Conservation (phyloP, 768 basidiomycete genomes). For the Leucosporidium yakuticum region DNA sequence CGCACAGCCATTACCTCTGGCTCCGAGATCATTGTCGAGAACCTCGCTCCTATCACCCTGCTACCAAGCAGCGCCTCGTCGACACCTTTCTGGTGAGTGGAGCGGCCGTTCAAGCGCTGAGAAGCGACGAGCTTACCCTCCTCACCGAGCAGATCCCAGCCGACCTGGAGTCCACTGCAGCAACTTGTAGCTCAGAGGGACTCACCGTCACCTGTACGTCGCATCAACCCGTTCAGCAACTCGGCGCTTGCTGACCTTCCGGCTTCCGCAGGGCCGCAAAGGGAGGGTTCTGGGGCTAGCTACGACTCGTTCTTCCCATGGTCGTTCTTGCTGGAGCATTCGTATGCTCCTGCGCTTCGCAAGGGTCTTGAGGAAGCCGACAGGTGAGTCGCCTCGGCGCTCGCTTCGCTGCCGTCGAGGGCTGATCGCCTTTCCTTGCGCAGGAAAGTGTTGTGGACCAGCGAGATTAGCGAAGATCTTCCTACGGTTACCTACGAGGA, state of each 20-base stretch:
- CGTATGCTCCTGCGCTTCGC: slow-evolving; percentile 64
- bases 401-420: background rate
- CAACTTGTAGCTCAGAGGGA: too few species aligned
- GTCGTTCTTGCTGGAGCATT: slow-evolving; percentile 69
- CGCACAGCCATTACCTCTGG: slow-evolving; percentile 76
- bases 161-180: slow-evolving; percentile 50
- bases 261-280: slow-evolving; percentile 20
- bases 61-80: slow-evolving; percentile 83
- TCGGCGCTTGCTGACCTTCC: too few species aligned
- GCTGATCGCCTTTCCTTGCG: background rate
- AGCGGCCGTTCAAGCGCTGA: background rate
- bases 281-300: slow-evolving; percentile 43
- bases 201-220: too few species aligned
- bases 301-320: slow-evolving; percentile 85
- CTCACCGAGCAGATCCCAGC: slow-evolving; percentile 58
- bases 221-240: too few species aligned
- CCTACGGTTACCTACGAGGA: slow-evolving; percentile 69
- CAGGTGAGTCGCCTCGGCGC: background rate
- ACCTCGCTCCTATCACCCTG: slow-evolving; percentile 71
- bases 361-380: background rate
- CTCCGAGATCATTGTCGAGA: slow-evolving; percentile 89
- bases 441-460: slow-evolving; percentile 58
- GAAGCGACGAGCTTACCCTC: background rate
- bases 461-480: slow-evolving; percentile 64
- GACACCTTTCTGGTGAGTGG: slow-evolving; percentile 69